These are phyloP conservation scores for Cryptococcus wingfieldii DNA, from an alignment of 1,284 basidiomycete genomes.

Conservation along the genomic window DNA sequence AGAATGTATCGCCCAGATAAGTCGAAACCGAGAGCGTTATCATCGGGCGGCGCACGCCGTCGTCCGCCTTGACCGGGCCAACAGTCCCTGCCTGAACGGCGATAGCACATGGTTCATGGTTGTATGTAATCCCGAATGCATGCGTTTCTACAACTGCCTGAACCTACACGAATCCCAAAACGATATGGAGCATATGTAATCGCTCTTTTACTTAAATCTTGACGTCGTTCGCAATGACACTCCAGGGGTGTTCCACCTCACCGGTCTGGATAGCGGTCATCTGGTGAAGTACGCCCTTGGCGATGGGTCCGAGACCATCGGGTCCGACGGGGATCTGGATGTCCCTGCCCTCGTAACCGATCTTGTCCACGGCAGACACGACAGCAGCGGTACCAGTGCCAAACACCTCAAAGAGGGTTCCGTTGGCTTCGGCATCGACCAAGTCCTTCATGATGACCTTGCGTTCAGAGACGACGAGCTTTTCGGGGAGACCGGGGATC, in stretches of 20 bases:
- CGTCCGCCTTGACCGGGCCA: no score
- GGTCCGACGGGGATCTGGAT: slow-evolving; percentile 77
- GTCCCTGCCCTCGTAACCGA: slow-evolving; percentile 84
- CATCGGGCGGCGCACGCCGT: not conserved
- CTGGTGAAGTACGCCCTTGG: slow-evolving; percentile 73
- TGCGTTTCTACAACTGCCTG: no score
- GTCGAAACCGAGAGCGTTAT: not conserved
- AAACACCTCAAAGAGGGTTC: slow-evolving; percentile 82
- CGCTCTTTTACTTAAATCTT: not conserved
- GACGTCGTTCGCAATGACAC: slow-evolving; percentile 37
- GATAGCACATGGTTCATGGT: no score
- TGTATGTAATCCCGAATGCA: no score
- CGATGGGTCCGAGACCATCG: slow-evolving; percentile 82
- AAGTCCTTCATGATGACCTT: slow-evolving; percentile 86
- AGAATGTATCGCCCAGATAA: not conserved
- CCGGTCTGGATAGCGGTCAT: slow-evolving; percentile 90
- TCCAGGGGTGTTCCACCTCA: slow-evolving; percentile 75
- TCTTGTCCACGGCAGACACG: slow-evolving; percentile 72
- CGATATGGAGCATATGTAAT: no score
- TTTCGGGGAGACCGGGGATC: slow-evolving; percentile 62
- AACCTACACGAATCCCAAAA: no score
- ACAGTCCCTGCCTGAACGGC: no score
- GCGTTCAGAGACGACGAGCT: slow-evolving; percentile 74
- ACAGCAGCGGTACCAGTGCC: slow-evolving; percentile 89
- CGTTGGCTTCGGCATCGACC: slow-evolving; percentile 63